These are phyloP conservation scores for Vanrija sp. DNA, from an alignment of 1,284 basidiomycete genomes.

Conservation along the genomic window DNA sequence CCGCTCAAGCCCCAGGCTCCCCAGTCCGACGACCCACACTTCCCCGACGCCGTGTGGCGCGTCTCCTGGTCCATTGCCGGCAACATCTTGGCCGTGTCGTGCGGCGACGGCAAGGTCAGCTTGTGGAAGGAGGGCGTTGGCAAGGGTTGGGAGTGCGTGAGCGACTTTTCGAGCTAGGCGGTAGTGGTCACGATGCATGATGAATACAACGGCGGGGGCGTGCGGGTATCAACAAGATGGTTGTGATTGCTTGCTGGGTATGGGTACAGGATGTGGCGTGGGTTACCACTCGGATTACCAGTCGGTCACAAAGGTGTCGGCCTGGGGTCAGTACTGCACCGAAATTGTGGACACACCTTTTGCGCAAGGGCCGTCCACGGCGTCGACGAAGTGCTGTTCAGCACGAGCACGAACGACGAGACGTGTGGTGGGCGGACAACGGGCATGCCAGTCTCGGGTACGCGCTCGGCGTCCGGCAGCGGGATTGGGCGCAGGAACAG, in stretches of 20 bases:
- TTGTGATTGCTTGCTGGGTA: constrained; percentile 12
- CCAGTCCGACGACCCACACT: constrained; percentile 59
- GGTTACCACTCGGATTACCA: constrained; percentile 4
- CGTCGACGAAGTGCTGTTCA: constrained; percentile 28
- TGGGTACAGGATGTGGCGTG: constrained; percentile 8
- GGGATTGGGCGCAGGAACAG: constrained; percentile 21
- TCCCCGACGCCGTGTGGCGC: constrained; percentile 94
- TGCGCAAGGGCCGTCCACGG: constrained; percentile 23
- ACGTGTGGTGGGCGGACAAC: constrained; percentile 8
- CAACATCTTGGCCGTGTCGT: constrained; percentile 93
- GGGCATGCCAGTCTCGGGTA: constrained; percentile 11
- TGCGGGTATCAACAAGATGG: background rate
- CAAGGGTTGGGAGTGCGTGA: constrained; percentile 95
- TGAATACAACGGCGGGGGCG: background rate
- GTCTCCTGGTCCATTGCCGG: constrained; percentile 96
- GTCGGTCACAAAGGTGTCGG: constrained; percentile 16
- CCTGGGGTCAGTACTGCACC: constrained; percentile 8
- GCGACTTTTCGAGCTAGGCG: constrained; percentile 73
- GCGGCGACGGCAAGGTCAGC: constrained; percentile 95
- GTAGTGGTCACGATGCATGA: background rate
- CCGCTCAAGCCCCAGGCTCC: constrained; percentile 68
- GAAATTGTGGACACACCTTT: constrained; percentile 22
- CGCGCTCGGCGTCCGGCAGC: constrained; percentile 17
- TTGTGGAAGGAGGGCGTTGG: constrained; percentile 98
- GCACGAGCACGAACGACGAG: constrained; percentile 23